Percentiles rank a stretch among this genome's conserved stretches.
These are phyloP conservation scores for Xylaria castorea DNA, from an alignment of 495 filamentous ascomycete genomes.

Conservation along the genomic window DNA sequence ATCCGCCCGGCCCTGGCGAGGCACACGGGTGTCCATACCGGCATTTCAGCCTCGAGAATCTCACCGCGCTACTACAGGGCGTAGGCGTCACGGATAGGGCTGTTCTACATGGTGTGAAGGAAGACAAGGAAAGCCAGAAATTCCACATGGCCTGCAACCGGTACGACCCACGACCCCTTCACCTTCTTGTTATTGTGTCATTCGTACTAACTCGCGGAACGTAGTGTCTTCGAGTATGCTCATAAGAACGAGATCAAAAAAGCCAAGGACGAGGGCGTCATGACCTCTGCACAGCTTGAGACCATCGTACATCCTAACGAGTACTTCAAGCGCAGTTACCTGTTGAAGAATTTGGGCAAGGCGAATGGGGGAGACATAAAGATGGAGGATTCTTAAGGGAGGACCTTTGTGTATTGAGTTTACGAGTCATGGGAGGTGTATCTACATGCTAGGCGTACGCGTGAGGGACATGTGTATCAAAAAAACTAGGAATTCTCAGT, in stretches of 20 bases:
- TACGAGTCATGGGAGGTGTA: neutral
- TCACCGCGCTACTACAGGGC: conserved; percentile 71
- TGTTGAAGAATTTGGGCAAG: conserved; percentile 76
- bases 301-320: conserved; percentile 98
- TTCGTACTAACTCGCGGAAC: neutral
- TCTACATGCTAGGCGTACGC: neutral
- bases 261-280: conserved; percentile 81
- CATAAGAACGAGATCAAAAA: conserved; percentile 88
- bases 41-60: conserved; percentile 87
- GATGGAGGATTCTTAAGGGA: conserved; percentile 50
- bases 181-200: conserved; percentile 1
- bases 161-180: conserved; percentile 39
- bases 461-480: neutral
- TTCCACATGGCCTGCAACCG: conserved; percentile 97
- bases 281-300: conserved; percentile 82
- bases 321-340: conserved; percentile 92
- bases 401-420: neutral
- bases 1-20: conserved; percentile 82
- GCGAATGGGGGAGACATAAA: conserved; percentile 51
- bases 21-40: conserved; percentile 95
- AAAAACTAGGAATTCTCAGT: conserved; percentile 2
- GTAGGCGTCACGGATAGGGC: conserved; percentile 80
- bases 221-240: conserved; percentile 81
- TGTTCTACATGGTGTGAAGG: conserved; percentile 78
- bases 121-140: conserved; percentile 86